Evolutionary conservation across 345 rosid genomes (phyloP), one percentile per base, ranked within the genome.

Genomic region (Gossypium raimondii): DNA sequence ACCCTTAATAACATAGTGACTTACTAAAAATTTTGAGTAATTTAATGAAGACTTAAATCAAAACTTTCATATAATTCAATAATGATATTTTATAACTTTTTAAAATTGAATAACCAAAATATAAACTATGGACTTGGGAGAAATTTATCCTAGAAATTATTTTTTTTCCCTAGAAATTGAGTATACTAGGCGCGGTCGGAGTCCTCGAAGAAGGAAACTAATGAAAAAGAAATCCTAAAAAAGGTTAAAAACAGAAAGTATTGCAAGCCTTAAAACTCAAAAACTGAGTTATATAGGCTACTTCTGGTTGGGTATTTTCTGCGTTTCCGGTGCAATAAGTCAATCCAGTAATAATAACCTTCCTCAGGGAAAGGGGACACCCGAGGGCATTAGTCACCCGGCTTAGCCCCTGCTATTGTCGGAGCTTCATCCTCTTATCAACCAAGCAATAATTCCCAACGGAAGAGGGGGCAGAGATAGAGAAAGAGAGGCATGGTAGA

Each of bases 401-500:
- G n/a, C 43, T 11, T 7, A 25, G 64, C 22, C 38, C 38, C 38
- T 34, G 38, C 38, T 34, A 13, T 7, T 4, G 9, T 16, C 48
- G 1, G 25, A 9, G 10, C 68, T 67, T 67, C 45, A 12, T 51
- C 24, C 25, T 16, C 11, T 25, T 27, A 16, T 50, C 44, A 8
- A 17, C 44, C 1, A 27, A 68, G 22, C 44, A 2, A 29, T 3
- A 27, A 70, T 29, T 2, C 38, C 47, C 53, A 13, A 59, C 48
- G 72, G 75, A n/a, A 53, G 75, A 66, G 75, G 76, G 22, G 71
- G 73, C 69, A 64, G 74, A 75, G 22, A 61, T 73, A 73, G 70
- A 69, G 65, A 44, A 55, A 81, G 79, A 67, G 73, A 84, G 80
- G 70, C 78, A 93, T 93, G 98, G 93, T 89, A 48, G 92, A 93